Percentiles rank a stretch among this genome's conserved stretches.
These are phyloP conservation scores for Pleodorina starrii DNA, from an alignment of 139 green algal genomes.

Conservation along the genomic window DNA sequence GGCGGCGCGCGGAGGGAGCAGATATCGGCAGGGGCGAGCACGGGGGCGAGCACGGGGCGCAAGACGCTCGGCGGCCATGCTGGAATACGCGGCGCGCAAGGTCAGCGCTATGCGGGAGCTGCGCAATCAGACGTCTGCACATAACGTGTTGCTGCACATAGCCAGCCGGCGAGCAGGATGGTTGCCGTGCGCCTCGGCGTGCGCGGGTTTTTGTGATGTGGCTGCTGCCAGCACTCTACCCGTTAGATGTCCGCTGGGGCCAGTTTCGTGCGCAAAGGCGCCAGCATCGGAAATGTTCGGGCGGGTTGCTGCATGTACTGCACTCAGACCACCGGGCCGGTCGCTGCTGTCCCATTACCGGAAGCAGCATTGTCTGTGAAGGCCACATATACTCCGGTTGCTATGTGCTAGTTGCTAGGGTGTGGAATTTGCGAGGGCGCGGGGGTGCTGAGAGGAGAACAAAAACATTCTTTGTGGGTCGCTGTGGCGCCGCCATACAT, in stretches of 20 bases:
- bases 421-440: not conserved
- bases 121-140: not conserved
- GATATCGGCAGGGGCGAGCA: too few relatives aligned
- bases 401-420: slow-evolving; percentile 1
- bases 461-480: slow-evolving; percentile 32
- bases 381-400: not conserved
- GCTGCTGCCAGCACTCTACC: too few relatives aligned
- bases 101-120: not conserved
- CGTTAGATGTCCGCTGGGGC: too few relatives aligned
- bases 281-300: too few relatives aligned
- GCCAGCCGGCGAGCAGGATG: slow-evolving; percentile 15
- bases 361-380: too few relatives aligned
- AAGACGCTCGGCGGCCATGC: too few relatives aligned
- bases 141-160: slow-evolving; percentile 36
- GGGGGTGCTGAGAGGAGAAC: slow-evolving; percentile 5
- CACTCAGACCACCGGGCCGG: too few relatives aligned
- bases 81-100: too few relatives aligned
- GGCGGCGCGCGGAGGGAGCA: too few relatives aligned
- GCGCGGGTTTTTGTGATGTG: not conserved
- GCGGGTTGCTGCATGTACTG: not conserved
- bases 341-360: too few relatives aligned
- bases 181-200: not conserved
- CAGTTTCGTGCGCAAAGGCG: too few relatives aligned
- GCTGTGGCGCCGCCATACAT: slow-evolving; percentile 15
- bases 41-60: too few relatives aligned